Conservation (phyloP, 352 stramenopile species). For the Phytopythium montanum region DNA sequence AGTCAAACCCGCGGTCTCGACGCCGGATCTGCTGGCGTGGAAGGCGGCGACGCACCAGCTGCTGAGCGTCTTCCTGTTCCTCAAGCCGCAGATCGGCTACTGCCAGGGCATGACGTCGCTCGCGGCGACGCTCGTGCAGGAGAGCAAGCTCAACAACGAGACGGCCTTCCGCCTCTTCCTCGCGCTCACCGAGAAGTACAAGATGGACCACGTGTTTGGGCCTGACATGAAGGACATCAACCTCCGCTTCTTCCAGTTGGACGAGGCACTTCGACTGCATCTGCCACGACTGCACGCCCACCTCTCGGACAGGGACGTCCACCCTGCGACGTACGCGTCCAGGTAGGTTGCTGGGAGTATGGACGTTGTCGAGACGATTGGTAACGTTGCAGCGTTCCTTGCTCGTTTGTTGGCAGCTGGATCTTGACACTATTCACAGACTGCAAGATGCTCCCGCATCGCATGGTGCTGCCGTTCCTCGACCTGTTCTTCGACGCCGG, state of each 20-base stretch:
- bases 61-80: slow-evolving; percentile 35
- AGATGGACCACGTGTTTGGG: slow-evolving; percentile 40
- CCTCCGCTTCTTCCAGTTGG: slow-evolving; percentile 44
- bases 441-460: slow-evolving; percentile 33
- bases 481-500: slow-evolving; percentile 48
- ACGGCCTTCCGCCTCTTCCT: slow-evolving; percentile 44
- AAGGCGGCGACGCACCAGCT: slow-evolving; percentile 35
- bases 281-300: slow-evolving; percentile 33
- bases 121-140: slow-evolving; percentile 32
- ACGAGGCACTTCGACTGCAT: slow-evolving; percentile 37
- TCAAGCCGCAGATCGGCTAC: slow-evolving; percentile 52
- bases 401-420: slow-evolving; percentile 20
- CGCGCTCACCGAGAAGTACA: slow-evolving; percentile 48
- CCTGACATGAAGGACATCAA: slow-evolving; percentile 53
- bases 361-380: no score
- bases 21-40: slow-evolving; percentile 31
- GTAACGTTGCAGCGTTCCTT: not conserved
- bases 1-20: slow-evolving; percentile 23
- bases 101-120: slow-evolving; percentile 55
- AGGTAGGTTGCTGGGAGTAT: slow-evolving; percentile 27
- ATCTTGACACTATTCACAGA: slow-evolving; percentile 54
- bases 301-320: slow-evolving; percentile 39
- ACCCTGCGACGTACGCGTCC: slow-evolving; percentile 46
- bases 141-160: slow-evolving; percentile 46
- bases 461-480: slow-evolving; percentile 34